Evolutionary conservation across 345 rosid genomes (phyloP).

Genomic region (Dimocarpus longan): DNA sequence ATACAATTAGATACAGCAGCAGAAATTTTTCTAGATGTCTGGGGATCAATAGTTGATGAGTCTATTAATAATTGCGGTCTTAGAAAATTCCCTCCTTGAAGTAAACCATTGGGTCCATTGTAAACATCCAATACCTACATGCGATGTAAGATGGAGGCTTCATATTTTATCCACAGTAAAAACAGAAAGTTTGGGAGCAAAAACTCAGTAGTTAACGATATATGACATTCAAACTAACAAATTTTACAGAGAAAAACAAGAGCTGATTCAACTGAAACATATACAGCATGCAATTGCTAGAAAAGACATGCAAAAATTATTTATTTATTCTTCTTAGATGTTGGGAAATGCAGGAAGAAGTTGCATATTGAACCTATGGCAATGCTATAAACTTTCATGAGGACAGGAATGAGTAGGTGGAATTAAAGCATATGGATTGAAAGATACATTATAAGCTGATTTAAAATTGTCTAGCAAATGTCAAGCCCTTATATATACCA

Average conservation of each 20-base stretch:
- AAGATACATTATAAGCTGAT: not conserved
- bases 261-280: not conserved
- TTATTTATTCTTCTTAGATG: not conserved
- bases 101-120: conserved; percentile 77
- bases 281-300: not conserved
- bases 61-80: conserved; percentile 71
- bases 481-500: not conserved
- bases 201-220: not conserved
- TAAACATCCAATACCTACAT: conserved; percentile 82
- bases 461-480: not conserved
- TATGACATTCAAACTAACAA: not conserved
- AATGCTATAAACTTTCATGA: not conserved
- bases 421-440: not conserved
- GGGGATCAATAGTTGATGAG: conserved; percentile 95
- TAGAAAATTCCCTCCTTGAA: conserved; percentile 54
- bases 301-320: not conserved
- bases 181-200: not conserved
- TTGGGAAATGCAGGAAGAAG: not conserved
- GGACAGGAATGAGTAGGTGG: not conserved
- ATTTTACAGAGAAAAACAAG: not conserved
- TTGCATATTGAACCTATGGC: not conserved
- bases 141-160: conserved; percentile 24
- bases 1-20: conserved; percentile 53
- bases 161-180: not conserved
- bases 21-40: conserved; percentile 74